These are phyloP conservation scores for Amaranthus tricolor DNA, from an alignment of 179 eudicot genomes.

Conservation along the genomic window DNA sequence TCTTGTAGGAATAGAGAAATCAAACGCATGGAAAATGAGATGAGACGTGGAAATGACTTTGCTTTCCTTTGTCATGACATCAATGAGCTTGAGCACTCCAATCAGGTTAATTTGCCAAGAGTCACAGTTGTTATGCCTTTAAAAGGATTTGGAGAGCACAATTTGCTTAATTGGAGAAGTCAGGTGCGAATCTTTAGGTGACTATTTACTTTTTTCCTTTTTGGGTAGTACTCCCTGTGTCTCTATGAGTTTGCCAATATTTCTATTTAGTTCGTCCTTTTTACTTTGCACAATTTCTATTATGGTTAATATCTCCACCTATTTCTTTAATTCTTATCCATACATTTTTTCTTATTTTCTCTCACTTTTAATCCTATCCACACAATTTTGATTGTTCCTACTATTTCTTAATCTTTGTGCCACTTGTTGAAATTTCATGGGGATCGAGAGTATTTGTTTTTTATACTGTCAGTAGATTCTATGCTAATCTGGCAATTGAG, in stretches of 20 bases:
- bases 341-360: too few relatives aligned
- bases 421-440: too few relatives aligned
- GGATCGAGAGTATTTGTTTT: background rate
- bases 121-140: slow-evolving; percentile 92
- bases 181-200: slow-evolving; percentile 52
- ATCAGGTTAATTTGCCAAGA: slow-evolving; percentile 69
- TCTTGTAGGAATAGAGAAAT: slow-evolving; percentile 72
- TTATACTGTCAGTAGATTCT: background rate
- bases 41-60: slow-evolving; percentile 68
- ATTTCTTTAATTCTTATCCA: too few relatives aligned
- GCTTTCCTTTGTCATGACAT: slow-evolving; percentile 77
- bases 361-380: too few relatives aligned
- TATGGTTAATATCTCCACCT: too few relatives aligned
- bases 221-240: background rate
- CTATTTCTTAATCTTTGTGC: too few relatives aligned
- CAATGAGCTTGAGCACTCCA: slow-evolving; percentile 78
- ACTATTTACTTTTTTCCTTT: background rate
- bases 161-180: slow-evolving; percentile 91
- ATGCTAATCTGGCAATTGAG: slow-evolving; percentile 2
- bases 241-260: too few relatives aligned
- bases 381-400: too few relatives aligned
- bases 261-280: too few relatives aligned
- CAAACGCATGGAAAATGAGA: slow-evolving; percentile 57
- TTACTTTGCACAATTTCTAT: too few relatives aligned
- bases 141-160: slow-evolving; percentile 96